phyloP scores from a whole-genome alignment of 2,329 filamentous ascomycete genomes.

The Talaromyces sp. region DNA sequence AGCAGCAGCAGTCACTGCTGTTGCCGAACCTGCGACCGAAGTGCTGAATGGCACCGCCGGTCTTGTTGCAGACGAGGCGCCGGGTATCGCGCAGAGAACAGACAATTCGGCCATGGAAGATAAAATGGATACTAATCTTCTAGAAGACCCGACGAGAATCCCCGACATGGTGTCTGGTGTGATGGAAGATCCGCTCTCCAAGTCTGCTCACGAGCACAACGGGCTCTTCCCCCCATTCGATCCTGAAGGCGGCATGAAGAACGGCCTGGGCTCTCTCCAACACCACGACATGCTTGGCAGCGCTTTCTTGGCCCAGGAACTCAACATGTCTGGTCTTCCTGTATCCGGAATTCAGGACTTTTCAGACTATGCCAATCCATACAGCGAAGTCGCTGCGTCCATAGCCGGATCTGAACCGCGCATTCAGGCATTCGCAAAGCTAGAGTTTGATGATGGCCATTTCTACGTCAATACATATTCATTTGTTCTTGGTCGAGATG shows the following conservation, averaged over 20 bases:
- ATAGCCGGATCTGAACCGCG: conserved; percentile 36
- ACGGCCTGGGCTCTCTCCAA: conserved; percentile 30
- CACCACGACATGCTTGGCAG: conserved; percentile 35
- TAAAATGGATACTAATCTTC: neutral
- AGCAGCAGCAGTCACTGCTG: neutral
- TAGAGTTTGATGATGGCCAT: conserved; percentile 59
- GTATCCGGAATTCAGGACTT: conserved; percentile 19
- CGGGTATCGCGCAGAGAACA: neutral
- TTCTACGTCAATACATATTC: conserved; percentile 61
- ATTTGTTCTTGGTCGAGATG: conserved; percentile 58
- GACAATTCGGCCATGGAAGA: neutral
- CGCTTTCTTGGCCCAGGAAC: conserved; percentile 31
- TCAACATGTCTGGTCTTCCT: conserved; percentile 19
- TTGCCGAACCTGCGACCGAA: neutral
- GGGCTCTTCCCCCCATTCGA: conserved; percentile 32
- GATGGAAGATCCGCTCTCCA: conserved; percentile 29
- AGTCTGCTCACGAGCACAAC: conserved; percentile 23
- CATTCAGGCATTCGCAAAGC: conserved; percentile 57
- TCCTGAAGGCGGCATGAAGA: conserved; percentile 24
- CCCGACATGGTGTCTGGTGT: conserved; percentile 23
- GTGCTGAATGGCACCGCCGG: neutral
- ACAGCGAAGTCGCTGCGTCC: conserved; percentile 27
- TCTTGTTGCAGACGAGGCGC: neutral
- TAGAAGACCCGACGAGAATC: conserved; percentile 7
- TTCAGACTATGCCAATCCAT: conserved; percentile 23